Base-by-base conservation (phyloP, 331 rosid genomes). In the Quercus phellos region DNA sequence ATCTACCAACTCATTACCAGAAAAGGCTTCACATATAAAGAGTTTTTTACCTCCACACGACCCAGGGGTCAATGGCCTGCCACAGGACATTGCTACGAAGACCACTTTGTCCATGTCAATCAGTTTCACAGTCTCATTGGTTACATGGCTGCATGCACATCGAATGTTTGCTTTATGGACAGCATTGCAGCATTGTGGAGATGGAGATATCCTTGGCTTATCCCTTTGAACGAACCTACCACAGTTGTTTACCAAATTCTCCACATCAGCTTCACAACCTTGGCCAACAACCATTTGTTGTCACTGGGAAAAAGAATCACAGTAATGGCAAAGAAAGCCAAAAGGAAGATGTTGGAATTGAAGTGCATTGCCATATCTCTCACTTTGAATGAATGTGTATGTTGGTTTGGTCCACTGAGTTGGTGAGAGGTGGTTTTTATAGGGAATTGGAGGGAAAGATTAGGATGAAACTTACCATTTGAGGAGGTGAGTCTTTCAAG, bases 21-120 rank as follows among this genome's bases (percentile, higher is more conserved):
- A 38, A 38, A 38, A 38, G 43, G 43, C 43, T 38, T 38, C 43
- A 7, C 10, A 38, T 38, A 38, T 38, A 38, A 6, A 38, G 43
- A 67, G 19, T 24, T 32, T 64, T 85, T 83, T 80, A 83, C 90
- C 19, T 55, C 77, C 80, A 82, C 85, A 85, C 66, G 78, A 72
- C 46, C 89, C 84, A n/a, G 29, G 43, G 43, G 11, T 1, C 11
- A 38, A 38, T 38, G 84, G 82, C 35, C 18, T 74, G 30, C 82
- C 82, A 79, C 88, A 85, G 54, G 1, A 55, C 51, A 74, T 13
- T 2, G 81, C 82, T 30, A 82, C 77, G 56, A 51, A 64, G 29
- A 79, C 56, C 9, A 76, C 84, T 73, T 85, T 82, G 14, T 71
- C 27, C 75, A 85, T 79, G 81, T 85, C 86, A 27, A 82, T 18